Base-by-base conservation (phyloP, 108 stramenopile genomes). In the Discostella pseudostelligera region DNA sequence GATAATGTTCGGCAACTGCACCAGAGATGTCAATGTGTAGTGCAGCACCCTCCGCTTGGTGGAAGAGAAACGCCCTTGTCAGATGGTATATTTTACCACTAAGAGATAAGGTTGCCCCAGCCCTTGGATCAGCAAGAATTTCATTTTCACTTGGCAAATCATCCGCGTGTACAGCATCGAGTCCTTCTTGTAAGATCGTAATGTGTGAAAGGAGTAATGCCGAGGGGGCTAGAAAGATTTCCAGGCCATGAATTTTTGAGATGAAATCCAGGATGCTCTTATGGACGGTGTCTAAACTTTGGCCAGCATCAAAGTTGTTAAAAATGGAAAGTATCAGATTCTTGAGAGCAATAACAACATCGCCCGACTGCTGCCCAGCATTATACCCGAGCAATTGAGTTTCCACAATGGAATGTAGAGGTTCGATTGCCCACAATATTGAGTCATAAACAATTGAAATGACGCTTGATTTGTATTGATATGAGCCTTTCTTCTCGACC, bases 61-160 rank as follows among this genome's bases (percentile, higher is more conserved):
- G 46, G 46, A 62, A 62, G 26, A 62, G 28, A n/a, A 62, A 62
- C n/a, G 42, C 45, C 4, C 61, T 46, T 29, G 25, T 42, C 59
- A 60, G 0, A 24, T 24, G 22, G 43, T 25, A 25, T 43, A 42
- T 51, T 51, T 51, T 44, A 4, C 19, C 39, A 26, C 10, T 25
- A 0, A 21, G 0, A 3, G 21, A 42, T 0, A 28, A 2, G 40
- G 43, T 21, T 44, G 40, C 16, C 7, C 25, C 42, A 2, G 20
- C 21, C 13, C 24, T 14, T 50, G 4, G 12, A 50, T 50, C 24
- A 22, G 10, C 19, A 24, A 51, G 3, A 24, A 28, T 26, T 26
- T 11, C 25, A 14, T 9, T 25, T 0, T n/a, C 13, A 19, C 24
- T 26, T 4, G 50, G 50, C 24, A 51, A 3, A 51, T 51, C 24